phyloP scores from a whole-genome alignment of 2,329 filamentous ascomycete species.

The Raffaelea albimanens region DNA sequence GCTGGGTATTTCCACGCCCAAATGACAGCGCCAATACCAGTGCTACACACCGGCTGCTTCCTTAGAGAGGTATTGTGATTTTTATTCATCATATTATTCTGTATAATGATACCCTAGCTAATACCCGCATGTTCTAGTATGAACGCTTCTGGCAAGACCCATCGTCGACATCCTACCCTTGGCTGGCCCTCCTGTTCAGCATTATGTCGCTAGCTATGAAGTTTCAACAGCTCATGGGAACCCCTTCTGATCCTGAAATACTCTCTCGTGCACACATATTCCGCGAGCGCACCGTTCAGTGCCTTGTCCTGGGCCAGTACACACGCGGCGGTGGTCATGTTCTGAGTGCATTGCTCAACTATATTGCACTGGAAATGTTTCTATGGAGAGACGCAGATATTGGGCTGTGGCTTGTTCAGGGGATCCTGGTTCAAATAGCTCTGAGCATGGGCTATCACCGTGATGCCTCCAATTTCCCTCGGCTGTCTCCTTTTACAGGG shows the following conservation, averaged over 20 bases:
- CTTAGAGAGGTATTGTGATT: slow-evolving; percentile 17
- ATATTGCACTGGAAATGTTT: slow-evolving; percentile 23
- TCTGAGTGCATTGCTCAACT: slow-evolving; percentile 26
- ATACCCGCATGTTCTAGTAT: slow-evolving; percentile 23
- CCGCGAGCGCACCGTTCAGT: slow-evolving; percentile 24
- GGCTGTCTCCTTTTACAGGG: slow-evolving; percentile 30
- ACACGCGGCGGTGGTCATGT: slow-evolving; percentile 32
- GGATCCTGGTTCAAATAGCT: slow-evolving; percentile 22
- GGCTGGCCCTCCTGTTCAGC: slow-evolving; percentile 36
- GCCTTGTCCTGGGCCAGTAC: slow-evolving; percentile 28
- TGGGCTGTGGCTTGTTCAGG: slow-evolving; percentile 25
- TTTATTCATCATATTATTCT: too few relatives aligned
- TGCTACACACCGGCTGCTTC: slow-evolving; percentile 22
- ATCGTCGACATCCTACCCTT: slow-evolving; percentile 25
- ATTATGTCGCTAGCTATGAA: slow-evolving; percentile 31
- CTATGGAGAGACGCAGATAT: slow-evolving; percentile 20
- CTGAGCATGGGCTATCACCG: slow-evolving; percentile 34
- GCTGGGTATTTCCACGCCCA: slow-evolving; percentile 26
- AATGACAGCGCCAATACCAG: slow-evolving; percentile 17
- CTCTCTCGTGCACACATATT: slow-evolving; percentile 13
- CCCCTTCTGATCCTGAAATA: too few relatives aligned
- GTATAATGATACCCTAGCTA: too few relatives aligned
- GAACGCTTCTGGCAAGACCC: slow-evolving; percentile 33
- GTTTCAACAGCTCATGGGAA: slow-evolving; percentile 9
- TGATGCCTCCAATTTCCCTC: slow-evolving; percentile 30